Conservation (phyloP, 2,329 filamentous ascomycete species). For the Penicillium sp. region DNA sequence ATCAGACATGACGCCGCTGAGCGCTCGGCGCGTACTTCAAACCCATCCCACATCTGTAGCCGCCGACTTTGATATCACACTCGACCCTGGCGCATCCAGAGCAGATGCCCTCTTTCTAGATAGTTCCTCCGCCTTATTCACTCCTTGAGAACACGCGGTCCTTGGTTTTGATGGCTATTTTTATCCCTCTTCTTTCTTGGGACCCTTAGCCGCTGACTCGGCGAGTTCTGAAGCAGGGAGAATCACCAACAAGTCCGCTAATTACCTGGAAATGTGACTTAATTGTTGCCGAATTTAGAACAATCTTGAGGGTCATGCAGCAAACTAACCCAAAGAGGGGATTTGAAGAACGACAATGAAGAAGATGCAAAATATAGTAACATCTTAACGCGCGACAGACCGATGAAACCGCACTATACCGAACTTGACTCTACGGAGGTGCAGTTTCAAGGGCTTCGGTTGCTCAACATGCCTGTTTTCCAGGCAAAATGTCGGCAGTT, state of each 20-base stretch:
- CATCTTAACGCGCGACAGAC: constrained; percentile 42
- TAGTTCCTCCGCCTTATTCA: background rate
- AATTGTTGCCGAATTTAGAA: constrained; percentile 33
- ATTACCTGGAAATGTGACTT: constrained; percentile 26
- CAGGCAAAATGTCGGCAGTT: constrained; percentile 27
- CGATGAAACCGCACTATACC: constrained; percentile 35
- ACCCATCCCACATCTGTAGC: constrained; percentile 23
- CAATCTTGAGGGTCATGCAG: constrained; percentile 23
- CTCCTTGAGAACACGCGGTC: constrained; percentile 10
- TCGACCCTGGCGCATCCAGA: constrained; percentile 6
- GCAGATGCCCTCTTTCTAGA: constrained; percentile 3
- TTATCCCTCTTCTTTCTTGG: constrained; percentile 14
- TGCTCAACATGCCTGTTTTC: constrained; percentile 18
- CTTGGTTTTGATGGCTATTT: constrained; percentile 21
- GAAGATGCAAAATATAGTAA: constrained; percentile 43
- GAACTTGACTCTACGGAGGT: constrained; percentile 11
- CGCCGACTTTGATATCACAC: constrained; percentile 25
- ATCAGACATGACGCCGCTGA: constrained; percentile 13
- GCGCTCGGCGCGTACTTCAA: constrained; percentile 24
- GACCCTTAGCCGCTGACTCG: constrained; percentile 20
- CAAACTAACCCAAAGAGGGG: constrained; percentile 22
- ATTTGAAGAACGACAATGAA: constrained; percentile 29
- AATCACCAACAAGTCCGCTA: constrained; percentile 19
- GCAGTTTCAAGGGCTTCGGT: constrained; percentile 29
- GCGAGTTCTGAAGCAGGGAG: constrained; percentile 22